Evolutionary conservation across 129 eudicot species (phyloP).

Genomic region (Oenanthe sinensis): DNA sequence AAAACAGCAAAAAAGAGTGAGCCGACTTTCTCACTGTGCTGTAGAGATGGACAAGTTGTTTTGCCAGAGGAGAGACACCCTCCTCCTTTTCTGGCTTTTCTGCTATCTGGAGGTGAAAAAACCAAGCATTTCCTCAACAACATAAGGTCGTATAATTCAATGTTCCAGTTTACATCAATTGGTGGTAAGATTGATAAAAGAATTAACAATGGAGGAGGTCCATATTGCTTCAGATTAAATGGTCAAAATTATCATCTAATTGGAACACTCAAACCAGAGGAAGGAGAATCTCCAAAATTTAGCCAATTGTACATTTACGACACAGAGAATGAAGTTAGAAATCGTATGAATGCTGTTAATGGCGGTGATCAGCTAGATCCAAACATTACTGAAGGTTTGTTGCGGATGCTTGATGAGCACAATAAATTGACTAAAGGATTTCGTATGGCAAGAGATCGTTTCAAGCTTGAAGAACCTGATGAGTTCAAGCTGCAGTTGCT

Average conservation of each 20-base stretch:
- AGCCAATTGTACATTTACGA: neutral
- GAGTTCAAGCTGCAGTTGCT: neutral
- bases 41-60: neutral
- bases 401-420: neutral
- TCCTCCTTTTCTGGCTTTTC: neutral
- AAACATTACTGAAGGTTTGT: neutral
- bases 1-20: too few species aligned
- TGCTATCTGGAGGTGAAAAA: neutral
- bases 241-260: neutral
- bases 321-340: neutral
- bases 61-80: neutral
- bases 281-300: neutral
- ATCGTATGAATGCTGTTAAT: neutral
- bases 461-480: neutral
- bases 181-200: neutral
- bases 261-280: neutral
- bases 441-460: neutral
- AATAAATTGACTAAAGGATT: too few species aligned
- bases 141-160: too few species aligned
- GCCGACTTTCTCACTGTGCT: neutral
- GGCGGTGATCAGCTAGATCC: neutral
- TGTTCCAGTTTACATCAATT: neutral
- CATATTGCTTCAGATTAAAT: neutral
- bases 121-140: neutral
- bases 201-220: neutral